Evolutionary conservation across 1,284 basidiomycete species (phyloP).

Genomic region (Tranzscheliella williamsii): DNA sequence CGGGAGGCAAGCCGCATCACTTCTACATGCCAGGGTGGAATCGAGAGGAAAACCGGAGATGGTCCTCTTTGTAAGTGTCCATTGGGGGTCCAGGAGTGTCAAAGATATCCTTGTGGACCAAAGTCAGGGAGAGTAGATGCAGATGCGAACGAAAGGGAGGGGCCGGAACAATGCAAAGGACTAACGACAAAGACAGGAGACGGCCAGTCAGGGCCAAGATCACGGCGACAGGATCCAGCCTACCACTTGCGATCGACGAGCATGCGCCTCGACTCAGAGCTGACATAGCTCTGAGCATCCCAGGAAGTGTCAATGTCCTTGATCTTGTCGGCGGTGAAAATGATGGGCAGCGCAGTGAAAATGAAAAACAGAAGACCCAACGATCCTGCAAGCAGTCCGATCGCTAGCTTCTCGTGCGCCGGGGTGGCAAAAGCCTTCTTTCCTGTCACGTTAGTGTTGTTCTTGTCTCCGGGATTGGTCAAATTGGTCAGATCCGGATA

Average conservation of each 20-base stretch:
- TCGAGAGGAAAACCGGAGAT: too few relatives aligned
- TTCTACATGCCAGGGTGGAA: too few relatives aligned
- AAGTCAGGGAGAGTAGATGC: too few relatives aligned
- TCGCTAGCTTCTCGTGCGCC: slow-evolving; percentile 47
- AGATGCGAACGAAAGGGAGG: not conserved
- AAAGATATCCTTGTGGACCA: too few relatives aligned
- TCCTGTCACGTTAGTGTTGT: slow-evolving; percentile 18
- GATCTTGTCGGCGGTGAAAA: slow-evolving; percentile 44
- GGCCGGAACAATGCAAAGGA: not conserved
- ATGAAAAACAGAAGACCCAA: slow-evolving; percentile 32
- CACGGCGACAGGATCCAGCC: too few relatives aligned
- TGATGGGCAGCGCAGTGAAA: slow-evolving; percentile 47
- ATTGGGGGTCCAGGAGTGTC: too few relatives aligned
- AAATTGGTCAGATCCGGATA: slow-evolving; percentile 34
- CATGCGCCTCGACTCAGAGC: slow-evolving; percentile 32
- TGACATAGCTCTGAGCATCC: slow-evolving; percentile 37
- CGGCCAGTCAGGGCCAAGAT: not conserved
- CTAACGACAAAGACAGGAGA: not conserved
- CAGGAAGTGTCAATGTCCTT: slow-evolving; percentile 20
- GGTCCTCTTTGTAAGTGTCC: too few relatives aligned
- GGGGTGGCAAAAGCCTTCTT: slow-evolving; percentile 52
- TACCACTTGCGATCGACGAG: slow-evolving; percentile 41
- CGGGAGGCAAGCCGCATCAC: too few relatives aligned
- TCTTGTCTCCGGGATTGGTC: slow-evolving; percentile 42
- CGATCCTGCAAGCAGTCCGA: slow-evolving; percentile 45